These are phyloP conservation scores for Saksenaea vasiformis DNA, from an alignment of 371 early-diverging fungal genomes.

Conservation along the genomic window DNA sequence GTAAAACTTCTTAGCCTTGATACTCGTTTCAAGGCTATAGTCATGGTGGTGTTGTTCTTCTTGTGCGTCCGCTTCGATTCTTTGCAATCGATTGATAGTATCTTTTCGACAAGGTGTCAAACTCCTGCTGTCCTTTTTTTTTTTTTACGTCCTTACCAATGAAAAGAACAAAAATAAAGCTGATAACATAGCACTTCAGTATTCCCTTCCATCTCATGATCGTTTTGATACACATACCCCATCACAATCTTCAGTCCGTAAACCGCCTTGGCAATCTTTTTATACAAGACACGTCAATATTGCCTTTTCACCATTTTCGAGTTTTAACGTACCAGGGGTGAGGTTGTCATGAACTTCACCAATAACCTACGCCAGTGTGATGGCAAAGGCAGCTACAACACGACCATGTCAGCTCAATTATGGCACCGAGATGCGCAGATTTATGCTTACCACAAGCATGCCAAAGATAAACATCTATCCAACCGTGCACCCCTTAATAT, in stretches of 20 bases:
- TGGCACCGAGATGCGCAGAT: background rate
- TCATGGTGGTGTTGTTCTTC: slow-evolving; percentile 41
- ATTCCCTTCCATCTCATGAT: background rate
- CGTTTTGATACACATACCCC: slow-evolving; percentile 35
- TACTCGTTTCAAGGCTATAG: slow-evolving; percentile 58
- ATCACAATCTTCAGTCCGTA: slow-evolving; percentile 61
- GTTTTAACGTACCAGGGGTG: slow-evolving; percentile 37
- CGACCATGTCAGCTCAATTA: background rate
- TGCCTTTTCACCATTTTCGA: background rate
- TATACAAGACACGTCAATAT: slow-evolving; percentile 5
- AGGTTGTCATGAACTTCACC: slow-evolving; percentile 53
- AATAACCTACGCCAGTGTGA: slow-evolving; percentile 60
- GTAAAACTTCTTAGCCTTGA: slow-evolving; percentile 78
- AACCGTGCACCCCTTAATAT: slow-evolving; percentile 1
- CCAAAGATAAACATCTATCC: slow-evolving; percentile 56
- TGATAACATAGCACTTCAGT: slow-evolving; percentile 9
- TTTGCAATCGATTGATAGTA: slow-evolving; percentile 69
- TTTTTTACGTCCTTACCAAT: slow-evolving; percentile 44
- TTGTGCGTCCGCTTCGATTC: slow-evolving; percentile 47
- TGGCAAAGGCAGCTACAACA: slow-evolving; percentile 58
- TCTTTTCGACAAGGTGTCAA: slow-evolving; percentile 36
- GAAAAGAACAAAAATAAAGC: slow-evolving; percentile 67
- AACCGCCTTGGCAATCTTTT: slow-evolving; percentile 48
- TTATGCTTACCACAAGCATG: slow-evolving; percentile 41
- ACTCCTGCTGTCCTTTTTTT: background rate